These are phyloP conservation scores for Cylindrotheca closterium DNA, from an alignment of 108 stramenopile genomes.

Conservation along the genomic window DNA sequence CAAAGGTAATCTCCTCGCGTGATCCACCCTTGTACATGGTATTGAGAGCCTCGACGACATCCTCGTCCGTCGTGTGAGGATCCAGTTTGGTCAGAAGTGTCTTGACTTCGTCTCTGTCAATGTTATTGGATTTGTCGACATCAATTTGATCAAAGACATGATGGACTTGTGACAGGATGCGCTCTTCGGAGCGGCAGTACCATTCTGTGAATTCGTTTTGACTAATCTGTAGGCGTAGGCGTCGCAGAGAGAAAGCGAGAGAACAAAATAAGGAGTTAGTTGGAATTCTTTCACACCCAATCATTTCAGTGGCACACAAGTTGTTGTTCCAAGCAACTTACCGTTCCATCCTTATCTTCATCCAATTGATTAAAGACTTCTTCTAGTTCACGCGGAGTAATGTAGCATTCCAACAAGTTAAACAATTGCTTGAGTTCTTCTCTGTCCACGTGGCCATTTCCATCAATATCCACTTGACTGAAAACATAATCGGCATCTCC, in stretches of 20 bases:
- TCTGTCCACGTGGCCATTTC: conserved; percentile 62
- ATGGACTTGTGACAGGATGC: conserved; percentile 47
- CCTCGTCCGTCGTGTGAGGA: conserved; percentile 52
- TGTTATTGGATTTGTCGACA: conserved; percentile 62
- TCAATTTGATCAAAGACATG: conserved; percentile 71
- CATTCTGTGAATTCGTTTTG: conserved; percentile 68
- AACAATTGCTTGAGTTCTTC: conserved; percentile 70
- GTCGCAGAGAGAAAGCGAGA: background rate
- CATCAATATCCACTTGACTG: conserved; percentile 58
- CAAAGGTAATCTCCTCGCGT: conserved; percentile 67
- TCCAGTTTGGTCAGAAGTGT: conserved; percentile 54
- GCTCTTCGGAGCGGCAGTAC: conserved; percentile 67
- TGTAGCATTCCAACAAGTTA: conserved; percentile 47
- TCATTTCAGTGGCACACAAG: no score
- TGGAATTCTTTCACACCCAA: no score
- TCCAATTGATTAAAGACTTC: conserved; percentile 62
- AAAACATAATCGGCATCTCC: conserved; percentile 78
- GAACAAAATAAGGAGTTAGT: background rate
- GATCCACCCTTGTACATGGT: conserved; percentile 61
- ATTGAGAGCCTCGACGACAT: conserved; percentile 55
- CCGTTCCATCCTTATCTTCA: conserved; percentile 61
- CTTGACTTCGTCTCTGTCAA: conserved; percentile 63
- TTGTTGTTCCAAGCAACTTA: no score
- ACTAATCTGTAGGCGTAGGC: conserved; percentile 36
- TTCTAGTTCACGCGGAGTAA: conserved; percentile 46